phyloP scores from a whole-genome alignment of 441 rosid species.

The Corymbia calophylla region DNA sequence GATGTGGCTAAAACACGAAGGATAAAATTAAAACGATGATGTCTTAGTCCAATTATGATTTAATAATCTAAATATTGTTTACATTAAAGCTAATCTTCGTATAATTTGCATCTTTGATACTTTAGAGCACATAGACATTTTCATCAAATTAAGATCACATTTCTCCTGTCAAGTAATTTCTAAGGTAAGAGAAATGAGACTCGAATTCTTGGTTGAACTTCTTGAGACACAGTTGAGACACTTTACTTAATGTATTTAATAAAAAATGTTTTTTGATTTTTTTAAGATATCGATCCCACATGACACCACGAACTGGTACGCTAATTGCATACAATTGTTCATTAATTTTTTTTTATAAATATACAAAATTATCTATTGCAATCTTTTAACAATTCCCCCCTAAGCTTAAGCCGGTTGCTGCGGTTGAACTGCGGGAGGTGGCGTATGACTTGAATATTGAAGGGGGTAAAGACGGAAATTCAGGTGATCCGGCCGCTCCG shows the following conservation, averaged over 20 bases:
- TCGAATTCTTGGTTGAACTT: neutral
- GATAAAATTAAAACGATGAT: too few species aligned
- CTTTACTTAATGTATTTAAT: accelerated
- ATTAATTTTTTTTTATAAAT: neutral
- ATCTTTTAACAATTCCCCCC: neutral
- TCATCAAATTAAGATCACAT: neutral
- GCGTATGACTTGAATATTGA: neutral
- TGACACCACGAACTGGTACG: neutral
- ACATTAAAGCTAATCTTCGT: too few species aligned
- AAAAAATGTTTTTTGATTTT: neutral
- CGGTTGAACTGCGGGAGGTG: neutral
- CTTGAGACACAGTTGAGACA: accelerated
- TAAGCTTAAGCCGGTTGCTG: neutral
- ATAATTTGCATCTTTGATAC: neutral
- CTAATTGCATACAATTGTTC: neutral
- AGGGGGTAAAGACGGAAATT: neutral
- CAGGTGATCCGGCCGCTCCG: neutral
- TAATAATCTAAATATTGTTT: too few species aligned
- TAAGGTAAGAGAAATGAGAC: neutral
- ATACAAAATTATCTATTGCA: neutral
- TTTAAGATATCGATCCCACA: neutral
- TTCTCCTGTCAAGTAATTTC: neutral
- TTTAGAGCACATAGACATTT: neutral
- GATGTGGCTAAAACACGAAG: too few species aligned
- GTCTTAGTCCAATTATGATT: neutral